These are phyloP conservation scores for Calonectria naviculata DNA, from an alignment of 2,329 filamentous ascomycete genomes.

Conservation along the genomic window DNA sequence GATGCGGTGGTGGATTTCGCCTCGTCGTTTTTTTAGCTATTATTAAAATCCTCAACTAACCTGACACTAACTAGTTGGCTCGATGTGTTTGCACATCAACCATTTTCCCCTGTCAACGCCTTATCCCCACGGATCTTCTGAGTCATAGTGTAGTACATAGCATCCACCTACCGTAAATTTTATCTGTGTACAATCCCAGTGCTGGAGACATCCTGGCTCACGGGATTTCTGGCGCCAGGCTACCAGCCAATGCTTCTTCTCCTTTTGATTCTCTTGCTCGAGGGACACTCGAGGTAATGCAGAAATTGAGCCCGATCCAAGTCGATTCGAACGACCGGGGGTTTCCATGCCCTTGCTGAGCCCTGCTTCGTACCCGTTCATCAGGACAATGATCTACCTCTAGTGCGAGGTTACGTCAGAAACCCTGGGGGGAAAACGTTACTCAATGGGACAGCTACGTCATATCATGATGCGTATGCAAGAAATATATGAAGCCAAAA, in stretches of 20 bases:
- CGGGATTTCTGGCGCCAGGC: not conserved
- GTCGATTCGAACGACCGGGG: not conserved
- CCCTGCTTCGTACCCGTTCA: not conserved
- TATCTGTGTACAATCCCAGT: too few relatives aligned
- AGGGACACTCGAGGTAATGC: not conserved
- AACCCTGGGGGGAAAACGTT: not conserved
- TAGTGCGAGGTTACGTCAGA: slow-evolving; percentile 5
- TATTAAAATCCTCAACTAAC: not conserved
- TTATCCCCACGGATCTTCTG: not conserved
- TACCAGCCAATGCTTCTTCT: not conserved
- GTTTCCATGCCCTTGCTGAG: not conserved
- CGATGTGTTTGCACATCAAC: not conserved
- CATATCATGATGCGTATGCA: not conserved
- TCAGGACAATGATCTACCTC: slow-evolving; percentile 1
- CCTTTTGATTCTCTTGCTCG: not conserved
- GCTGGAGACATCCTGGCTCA: too few relatives aligned
- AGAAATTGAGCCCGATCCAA: not conserved
- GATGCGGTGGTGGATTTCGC: not conserved
- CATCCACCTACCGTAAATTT: not conserved
- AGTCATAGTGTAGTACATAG: not conserved
- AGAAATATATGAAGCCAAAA: not conserved
- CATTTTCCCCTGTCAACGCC: not conserved
- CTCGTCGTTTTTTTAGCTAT: not conserved
- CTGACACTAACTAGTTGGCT: not conserved
- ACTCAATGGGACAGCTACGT: not conserved